Conservation (phyloP, 2,329 filamentous ascomycete genomes). For the Colletotrichum lindemuthianum region DNA sequence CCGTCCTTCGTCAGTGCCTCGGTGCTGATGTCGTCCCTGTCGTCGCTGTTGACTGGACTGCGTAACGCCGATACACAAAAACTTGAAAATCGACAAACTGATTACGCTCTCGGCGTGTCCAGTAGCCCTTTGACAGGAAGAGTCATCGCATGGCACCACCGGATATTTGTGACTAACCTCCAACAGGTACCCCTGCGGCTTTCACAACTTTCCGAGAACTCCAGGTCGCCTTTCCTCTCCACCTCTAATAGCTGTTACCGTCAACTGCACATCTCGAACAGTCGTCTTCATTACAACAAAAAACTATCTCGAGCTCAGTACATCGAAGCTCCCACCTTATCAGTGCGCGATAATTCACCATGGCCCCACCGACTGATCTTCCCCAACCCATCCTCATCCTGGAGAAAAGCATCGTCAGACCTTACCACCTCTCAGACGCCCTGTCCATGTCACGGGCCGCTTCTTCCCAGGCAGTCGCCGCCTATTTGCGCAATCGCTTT, state of each 20-base stretch:
- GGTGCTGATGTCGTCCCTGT: too few species aligned
- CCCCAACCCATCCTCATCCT: slow-evolving; percentile 24
- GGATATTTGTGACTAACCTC: background rate
- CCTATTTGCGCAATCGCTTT: slow-evolving; percentile 56
- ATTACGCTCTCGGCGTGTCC: background rate
- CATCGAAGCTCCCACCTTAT: too few species aligned
- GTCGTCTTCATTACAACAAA: too few species aligned
- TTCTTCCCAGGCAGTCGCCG: slow-evolving; percentile 51
- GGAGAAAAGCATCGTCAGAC: slow-evolving; percentile 49
- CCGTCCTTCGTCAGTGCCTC: too few species aligned
- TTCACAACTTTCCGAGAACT: too few species aligned
- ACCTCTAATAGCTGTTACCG: too few species aligned
- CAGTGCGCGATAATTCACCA: background rate
- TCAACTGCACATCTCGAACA: too few species aligned
- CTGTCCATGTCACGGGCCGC: slow-evolving; percentile 45
- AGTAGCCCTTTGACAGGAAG: background rate
- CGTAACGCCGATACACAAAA: too few species aligned
- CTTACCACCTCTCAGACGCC: slow-evolving; percentile 51
- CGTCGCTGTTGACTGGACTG: too few species aligned
- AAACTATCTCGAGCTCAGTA: background rate
- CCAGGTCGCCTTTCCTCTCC: too few species aligned
- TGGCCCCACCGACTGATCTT: background rate
- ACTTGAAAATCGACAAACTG: background rate
- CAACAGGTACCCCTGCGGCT: background rate
- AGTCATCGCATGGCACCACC: slow-evolving; percentile 18